Percentiles rank a stretch among this genome's conserved stretches.
Evolutionary conservation across 208 protist genomes (phyloP).

Genomic region (Leishmania lainsoni): DNA sequence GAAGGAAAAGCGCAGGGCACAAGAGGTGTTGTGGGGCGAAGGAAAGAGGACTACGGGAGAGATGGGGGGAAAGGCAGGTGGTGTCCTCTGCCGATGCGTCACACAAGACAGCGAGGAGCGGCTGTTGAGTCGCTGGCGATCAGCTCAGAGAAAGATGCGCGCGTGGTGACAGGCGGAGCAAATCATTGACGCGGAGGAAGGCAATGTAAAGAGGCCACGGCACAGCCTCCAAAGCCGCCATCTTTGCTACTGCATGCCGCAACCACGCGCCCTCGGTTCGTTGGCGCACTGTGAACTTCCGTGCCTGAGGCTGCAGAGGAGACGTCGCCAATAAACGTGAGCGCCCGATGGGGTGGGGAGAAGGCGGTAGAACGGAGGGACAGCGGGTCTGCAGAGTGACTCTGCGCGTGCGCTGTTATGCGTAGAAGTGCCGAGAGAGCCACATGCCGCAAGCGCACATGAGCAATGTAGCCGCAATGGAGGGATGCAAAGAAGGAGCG

Average conservation of each 20-base stretch:
- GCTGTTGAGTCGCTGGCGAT: neutral
- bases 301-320: neutral
- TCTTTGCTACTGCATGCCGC: neutral
- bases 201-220: neutral
- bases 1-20: neutral
- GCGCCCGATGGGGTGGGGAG: neutral
- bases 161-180: neutral
- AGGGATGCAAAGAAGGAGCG: neutral
- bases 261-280: neutral
- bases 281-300: neutral
- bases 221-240: neutral
- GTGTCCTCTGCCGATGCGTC: neutral
- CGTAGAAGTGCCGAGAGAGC: neutral
- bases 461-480: neutral
- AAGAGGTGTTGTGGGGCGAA: neutral
- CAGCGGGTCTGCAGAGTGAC: neutral
- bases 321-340: neutral
- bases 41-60: neutral
- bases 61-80: neutral
- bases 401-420: neutral
- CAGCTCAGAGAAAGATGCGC: neutral
- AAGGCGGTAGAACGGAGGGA: neutral
- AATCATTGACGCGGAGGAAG: neutral
- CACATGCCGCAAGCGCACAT: neutral
- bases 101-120: neutral